Conservation (phyloP, 2,329 filamentous ascomycete genomes). For the Chaetomium sp. region DNA sequence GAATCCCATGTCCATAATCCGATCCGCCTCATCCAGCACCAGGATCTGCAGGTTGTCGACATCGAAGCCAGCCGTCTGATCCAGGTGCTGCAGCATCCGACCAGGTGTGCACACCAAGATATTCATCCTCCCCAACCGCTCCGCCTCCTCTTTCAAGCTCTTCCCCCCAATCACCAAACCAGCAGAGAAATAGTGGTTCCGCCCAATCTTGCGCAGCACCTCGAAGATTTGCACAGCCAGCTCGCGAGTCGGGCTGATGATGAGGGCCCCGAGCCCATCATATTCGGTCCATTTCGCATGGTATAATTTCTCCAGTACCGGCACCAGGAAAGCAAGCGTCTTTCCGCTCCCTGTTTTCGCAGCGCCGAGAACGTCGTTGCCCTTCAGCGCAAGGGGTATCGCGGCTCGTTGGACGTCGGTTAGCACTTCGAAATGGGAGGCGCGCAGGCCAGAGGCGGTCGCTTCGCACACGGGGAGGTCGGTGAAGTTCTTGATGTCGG, state of each 20-base stretch:
- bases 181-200: constrained; percentile 84
- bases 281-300: constrained; percentile 81
- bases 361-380: constrained; percentile 81
- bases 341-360: constrained; percentile 96
- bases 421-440: constrained; percentile 80
- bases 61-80: constrained; percentile 85
- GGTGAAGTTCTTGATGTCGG: constrained; percentile 62
- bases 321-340: constrained; percentile 86
- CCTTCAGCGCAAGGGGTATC: constrained; percentile 81
- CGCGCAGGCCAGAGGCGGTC: constrained; percentile 71
- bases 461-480: constrained; percentile 80
- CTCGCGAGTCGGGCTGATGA: constrained; percentile 91
- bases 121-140: constrained; percentile 85
- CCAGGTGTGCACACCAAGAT: constrained; percentile 94
- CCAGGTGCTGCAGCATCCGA: constrained; percentile 89
- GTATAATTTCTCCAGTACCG: constrained; percentile 88
- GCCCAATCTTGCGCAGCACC: constrained; percentile 81
- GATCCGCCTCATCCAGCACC: constrained; percentile 90
- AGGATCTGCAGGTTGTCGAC: constrained; percentile 88
- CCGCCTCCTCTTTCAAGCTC: constrained; percentile 77
- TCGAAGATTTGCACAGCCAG: constrained; percentile 96
- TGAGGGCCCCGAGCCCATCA: constrained; percentile 86
- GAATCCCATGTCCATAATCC: constrained; percentile 98
- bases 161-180: constrained; percentile 92
- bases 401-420: constrained; percentile 89